Conservation (phyloP, 768 basidiomycete genomes). For the Leccinum arenicola region DNA sequence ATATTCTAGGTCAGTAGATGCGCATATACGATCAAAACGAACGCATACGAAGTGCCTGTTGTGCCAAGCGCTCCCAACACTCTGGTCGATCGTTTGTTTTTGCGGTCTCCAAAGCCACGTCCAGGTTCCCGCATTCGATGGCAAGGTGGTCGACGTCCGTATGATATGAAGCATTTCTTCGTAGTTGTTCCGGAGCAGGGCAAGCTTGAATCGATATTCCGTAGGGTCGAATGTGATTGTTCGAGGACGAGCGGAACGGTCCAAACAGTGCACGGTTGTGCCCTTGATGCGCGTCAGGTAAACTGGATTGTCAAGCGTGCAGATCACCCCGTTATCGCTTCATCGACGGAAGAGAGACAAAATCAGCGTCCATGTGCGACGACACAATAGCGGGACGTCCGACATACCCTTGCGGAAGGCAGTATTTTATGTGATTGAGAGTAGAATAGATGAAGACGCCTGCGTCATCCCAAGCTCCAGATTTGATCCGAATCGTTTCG, state of each 20-base stretch:
- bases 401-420: constrained; percentile 86
- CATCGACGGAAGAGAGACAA: neutral
- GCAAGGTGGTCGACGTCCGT: constrained; percentile 91
- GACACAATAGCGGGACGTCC: neutral
- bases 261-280: constrained; percentile 92
- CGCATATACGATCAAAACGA: neutral
- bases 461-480: constrained; percentile 97
- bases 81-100: constrained; percentile 84
- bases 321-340: constrained; percentile 98
- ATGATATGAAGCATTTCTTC: constrained; percentile 99
- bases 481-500: constrained; percentile 99
- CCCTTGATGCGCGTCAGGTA: constrained; percentile 98
- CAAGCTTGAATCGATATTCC: constrained; percentile 98
- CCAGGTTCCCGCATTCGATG: constrained; percentile 96
- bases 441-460: constrained; percentile 98
- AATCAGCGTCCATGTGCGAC: neutral
- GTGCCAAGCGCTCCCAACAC: constrained; percentile 89
- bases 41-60: constrained; percentile 86
- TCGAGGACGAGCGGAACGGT: constrained; percentile 90
- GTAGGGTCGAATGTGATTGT: constrained; percentile 98
- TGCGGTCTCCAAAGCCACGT: constrained; percentile 94
- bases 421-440: constrained; percentile 98
- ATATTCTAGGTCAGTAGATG: constrained; percentile 9
- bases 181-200: constrained; percentile 89
- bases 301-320: constrained; percentile 97